phyloP scores from a whole-genome alignment of 148 eudicot species.

The Suaeda aralocaspica region DNA sequence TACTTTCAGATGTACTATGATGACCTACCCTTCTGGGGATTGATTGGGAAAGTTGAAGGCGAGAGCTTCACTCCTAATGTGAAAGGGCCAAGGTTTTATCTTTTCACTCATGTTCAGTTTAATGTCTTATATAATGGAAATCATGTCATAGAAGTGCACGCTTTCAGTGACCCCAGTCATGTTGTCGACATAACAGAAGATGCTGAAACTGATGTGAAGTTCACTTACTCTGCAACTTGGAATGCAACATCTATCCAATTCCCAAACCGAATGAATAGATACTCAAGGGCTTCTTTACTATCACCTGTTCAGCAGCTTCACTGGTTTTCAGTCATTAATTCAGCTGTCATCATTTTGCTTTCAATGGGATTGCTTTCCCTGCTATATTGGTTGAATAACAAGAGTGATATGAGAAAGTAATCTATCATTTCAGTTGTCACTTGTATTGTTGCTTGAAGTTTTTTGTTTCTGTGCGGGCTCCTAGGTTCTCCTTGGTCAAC shows the following conservation, averaged over 20 bases:
- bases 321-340: slow-evolving; percentile 68
- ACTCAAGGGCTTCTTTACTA: slow-evolving; percentile 46
- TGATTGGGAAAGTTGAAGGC: slow-evolving; percentile 75
- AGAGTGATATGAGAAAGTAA: slow-evolving; percentile 73
- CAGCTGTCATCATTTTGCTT: slow-evolving; percentile 51
- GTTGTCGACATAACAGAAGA: slow-evolving; percentile 64
- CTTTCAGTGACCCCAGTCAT: slow-evolving; percentile 72
- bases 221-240: slow-evolving; percentile 67
- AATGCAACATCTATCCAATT: slow-evolving; percentile 45
- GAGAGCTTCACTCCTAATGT: slow-evolving; percentile 25
- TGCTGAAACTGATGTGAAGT: slow-evolving; percentile 41
- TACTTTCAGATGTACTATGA: slow-evolving; percentile 79
- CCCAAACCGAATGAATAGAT: slow-evolving; percentile 58
- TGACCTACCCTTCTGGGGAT: slow-evolving; percentile 88
- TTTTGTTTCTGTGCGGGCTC: slow-evolving; percentile 9
- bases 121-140: slow-evolving; percentile 52
- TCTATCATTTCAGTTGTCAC: slow-evolving; percentile 12
- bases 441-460: slow-evolving; percentile 10
- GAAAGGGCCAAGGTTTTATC: slow-evolving; percentile 47
- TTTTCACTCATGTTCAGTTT: slow-evolving; percentile 71
- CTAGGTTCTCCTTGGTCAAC: background rate
- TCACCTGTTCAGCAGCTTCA: slow-evolving; percentile 48
- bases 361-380: slow-evolving; percentile 51
- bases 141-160: slow-evolving; percentile 64
- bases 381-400: slow-evolving; percentile 56